Conservation (phyloP, 2,329 filamentous ascomycete genomes). For the Drechslerella stenobrocha region DNA sequence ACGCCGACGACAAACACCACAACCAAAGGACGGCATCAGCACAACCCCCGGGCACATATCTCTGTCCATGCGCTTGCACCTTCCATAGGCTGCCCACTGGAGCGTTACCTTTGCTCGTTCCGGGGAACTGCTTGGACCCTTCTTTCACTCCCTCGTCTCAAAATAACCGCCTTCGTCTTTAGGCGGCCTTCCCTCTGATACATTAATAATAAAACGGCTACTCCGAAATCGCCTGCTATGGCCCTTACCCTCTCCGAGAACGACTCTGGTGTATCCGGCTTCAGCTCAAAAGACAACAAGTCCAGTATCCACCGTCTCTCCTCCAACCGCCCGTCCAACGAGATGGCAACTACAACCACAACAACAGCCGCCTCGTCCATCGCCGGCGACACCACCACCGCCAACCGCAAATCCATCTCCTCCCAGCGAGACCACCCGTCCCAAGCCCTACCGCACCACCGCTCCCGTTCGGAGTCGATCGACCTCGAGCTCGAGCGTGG, state of each 20-base stretch:
- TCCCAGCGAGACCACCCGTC: conserved; percentile 27
- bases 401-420: conserved; percentile 32
- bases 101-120: conserved; percentile 5
- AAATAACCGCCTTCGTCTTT: not conserved
- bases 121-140: conserved; percentile 29
- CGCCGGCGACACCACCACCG: conserved; percentile 32
- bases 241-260: conserved; percentile 49
- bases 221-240: conserved; percentile 36
- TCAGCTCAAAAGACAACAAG: conserved; percentile 46
- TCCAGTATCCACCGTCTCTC: conserved; percentile 46
- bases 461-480: conserved; percentile 38
- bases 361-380: conserved; percentile 47
- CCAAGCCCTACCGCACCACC: conserved; percentile 17
- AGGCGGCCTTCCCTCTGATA: not conserved
- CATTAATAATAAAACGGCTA: conserved; percentile 19
- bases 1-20: too few species aligned
- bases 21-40: too few species aligned
- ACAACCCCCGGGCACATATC: conserved; percentile 2
- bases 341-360: conserved; percentile 46
- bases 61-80: conserved; percentile 15
- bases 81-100: conserved; percentile 8
- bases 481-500: conserved; percentile 49
- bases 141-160: conserved; percentile 13
- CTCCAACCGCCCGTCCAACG: conserved; percentile 47
- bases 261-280: conserved; percentile 48